Evolutionary conservation across 805 yeast genomes (phyloP).

Genomic region (Ogataea nitratoaversa): DNA sequence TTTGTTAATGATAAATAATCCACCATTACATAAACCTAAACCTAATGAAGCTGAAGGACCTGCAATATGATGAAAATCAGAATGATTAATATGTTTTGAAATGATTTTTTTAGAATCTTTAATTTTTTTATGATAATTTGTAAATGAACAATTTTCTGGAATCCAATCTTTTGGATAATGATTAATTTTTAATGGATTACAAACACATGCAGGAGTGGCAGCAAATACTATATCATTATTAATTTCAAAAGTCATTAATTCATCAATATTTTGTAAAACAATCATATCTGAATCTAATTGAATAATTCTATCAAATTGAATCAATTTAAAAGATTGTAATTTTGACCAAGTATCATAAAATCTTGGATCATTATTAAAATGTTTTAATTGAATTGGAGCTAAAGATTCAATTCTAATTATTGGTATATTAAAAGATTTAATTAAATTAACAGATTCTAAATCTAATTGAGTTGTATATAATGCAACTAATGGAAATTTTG

Average conservation of each 20-base stretch:
- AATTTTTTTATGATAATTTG: conserved; percentile 31
- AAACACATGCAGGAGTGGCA: conserved; percentile 58
- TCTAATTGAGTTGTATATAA: conserved; percentile 46
- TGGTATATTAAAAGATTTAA: conserved; percentile 38
- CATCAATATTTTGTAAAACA: conserved; percentile 55
- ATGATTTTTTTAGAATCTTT: background rate
- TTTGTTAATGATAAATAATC: conserved; percentile 42
- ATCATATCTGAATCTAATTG: conserved; percentile 61
- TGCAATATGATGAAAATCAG: conserved; percentile 13
- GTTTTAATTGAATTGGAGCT: conserved; percentile 40
- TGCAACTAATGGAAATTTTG: conserved; percentile 49
- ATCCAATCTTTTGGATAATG: conserved; percentile 56
- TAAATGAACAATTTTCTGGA: conserved; percentile 46
- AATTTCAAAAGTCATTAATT: conserved; percentile 45
- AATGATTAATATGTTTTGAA: background rate
- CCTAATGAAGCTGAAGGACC: conserved; percentile 43
- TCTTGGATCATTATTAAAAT: conserved; percentile 46
- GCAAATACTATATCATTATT: conserved; percentile 40
- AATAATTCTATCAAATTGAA: conserved; percentile 49
- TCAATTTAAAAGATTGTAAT: conserved; percentile 48
- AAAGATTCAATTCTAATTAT: conserved; percentile 39
- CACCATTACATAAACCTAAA: conserved; percentile 55
- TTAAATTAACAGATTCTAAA: conserved; percentile 35
- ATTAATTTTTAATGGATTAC: conserved; percentile 48
- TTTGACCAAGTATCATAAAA: conserved; percentile 63